Conservation (phyloP, 2,329 filamentous ascomycete species). For the Lasiodiplodia gonubiensis region DNA sequence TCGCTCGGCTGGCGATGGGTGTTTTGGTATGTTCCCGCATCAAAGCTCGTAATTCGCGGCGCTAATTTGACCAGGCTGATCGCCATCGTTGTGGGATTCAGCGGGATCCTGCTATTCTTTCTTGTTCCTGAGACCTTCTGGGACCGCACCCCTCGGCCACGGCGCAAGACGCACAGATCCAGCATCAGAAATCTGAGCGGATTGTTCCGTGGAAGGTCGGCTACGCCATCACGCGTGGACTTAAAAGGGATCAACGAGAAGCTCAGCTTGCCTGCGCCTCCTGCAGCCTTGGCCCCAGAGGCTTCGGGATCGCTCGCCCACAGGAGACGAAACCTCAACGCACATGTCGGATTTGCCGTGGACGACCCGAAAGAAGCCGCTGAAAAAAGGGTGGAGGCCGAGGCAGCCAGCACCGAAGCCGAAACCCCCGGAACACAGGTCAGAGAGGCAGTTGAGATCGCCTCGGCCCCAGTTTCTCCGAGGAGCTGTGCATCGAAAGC, state of each 20-base stretch:
- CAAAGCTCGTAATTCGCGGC: not conserved
- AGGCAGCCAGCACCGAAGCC: too few relatives aligned
- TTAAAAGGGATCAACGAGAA: constrained; percentile 17
- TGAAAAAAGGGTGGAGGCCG: not conserved
- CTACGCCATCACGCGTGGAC: not conserved
- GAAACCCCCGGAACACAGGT: constrained; percentile 5
- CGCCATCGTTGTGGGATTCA: constrained; percentile 76
- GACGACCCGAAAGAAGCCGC: not conserved
- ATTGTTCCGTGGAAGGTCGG: not conserved
- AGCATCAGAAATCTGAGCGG: not conserved
- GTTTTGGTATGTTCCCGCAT: constrained; percentile 66
- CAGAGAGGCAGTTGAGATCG: not conserved
- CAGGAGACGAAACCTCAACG: constrained; percentile 37
- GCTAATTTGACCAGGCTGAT: constrained; percentile 66
- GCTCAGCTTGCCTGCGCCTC: constrained; percentile 22
- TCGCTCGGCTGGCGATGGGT: constrained; percentile 85
- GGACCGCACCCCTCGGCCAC: constrained; percentile 75
- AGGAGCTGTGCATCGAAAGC: too few relatives aligned
- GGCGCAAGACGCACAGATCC: constrained; percentile 31
- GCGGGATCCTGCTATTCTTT: constrained; percentile 75
- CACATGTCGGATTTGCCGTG: constrained; percentile 64
- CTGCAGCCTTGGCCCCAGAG: not conserved
- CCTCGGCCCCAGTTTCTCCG: too few relatives aligned
- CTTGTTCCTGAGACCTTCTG: constrained; percentile 97
- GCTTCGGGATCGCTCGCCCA: too few relatives aligned